phyloP scores from a whole-genome alignment of 345 rosid genomes.

The Melastoma malabathricum region DNA sequence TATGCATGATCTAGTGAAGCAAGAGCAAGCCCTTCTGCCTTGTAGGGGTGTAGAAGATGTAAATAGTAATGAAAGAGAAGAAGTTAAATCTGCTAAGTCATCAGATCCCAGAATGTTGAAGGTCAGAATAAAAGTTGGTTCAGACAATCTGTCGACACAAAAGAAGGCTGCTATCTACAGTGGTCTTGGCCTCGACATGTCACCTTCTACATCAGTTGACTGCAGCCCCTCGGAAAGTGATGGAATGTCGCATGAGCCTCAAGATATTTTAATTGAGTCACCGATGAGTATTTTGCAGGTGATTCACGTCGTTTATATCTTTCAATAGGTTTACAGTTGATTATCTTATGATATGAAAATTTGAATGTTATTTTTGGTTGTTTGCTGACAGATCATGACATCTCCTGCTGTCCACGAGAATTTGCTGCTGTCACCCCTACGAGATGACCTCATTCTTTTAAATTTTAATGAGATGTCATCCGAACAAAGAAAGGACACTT shows the following conservation, averaged over 20 bases:
- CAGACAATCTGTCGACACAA: constrained; percentile 16
- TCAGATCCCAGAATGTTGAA: constrained; percentile 30
- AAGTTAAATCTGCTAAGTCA: constrained; percentile 15
- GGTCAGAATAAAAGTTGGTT: constrained; percentile 49
- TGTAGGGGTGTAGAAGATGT: constrained; percentile 14
- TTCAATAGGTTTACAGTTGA: background rate
- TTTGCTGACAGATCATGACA: constrained; percentile 57
- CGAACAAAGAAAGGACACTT: constrained; percentile 19
- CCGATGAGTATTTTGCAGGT: constrained; percentile 60
- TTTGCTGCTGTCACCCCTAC: constrained; percentile 68
- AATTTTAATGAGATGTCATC: constrained; percentile 26
- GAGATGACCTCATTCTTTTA: constrained; percentile 43
- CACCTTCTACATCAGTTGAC: constrained; percentile 36
- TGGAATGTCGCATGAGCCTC: constrained; percentile 14
- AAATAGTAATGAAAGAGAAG: constrained; percentile 11
- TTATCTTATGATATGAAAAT: too few species aligned
- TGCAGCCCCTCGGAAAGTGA: constrained; percentile 31
- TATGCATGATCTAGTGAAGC: constrained; percentile 17
- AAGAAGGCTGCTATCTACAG: constrained; percentile 36
- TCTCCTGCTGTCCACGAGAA: constrained; percentile 37
- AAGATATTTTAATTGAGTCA: constrained; percentile 22
- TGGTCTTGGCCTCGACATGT: constrained; percentile 45
- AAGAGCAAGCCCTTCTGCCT: constrained; percentile 14
- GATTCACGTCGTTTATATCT: constrained; percentile 4
- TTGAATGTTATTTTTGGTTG: too few species aligned